Percentiles rank a stretch among this genome's conserved stretches.
phyloP scores from a whole-genome alignment of 805 yeast species.

The Wickerhamomyces hampshirensis region DNA sequence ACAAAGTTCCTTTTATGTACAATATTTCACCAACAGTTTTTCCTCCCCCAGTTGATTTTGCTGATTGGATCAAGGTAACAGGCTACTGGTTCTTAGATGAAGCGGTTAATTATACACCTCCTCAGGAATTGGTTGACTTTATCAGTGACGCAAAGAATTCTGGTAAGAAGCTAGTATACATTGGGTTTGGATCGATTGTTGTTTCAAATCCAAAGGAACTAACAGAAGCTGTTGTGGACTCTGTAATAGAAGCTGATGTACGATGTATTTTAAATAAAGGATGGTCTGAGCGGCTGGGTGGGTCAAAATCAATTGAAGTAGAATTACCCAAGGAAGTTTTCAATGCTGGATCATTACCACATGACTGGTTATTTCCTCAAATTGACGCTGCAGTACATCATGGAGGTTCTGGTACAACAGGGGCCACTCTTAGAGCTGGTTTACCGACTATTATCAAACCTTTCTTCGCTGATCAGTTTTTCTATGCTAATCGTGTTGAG shows the following conservation, averaged over 20 bases:
- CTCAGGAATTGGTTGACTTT: conserved; percentile 51
- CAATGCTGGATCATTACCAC: conserved; percentile 74
- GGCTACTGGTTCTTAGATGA: conserved; percentile 95
- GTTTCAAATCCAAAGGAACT: conserved; percentile 76
- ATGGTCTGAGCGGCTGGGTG: conserved; percentile 76
- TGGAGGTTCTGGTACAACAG: conserved; percentile 97
- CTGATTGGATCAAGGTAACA: conserved; percentile 93
- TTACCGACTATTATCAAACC: conserved; percentile 89
- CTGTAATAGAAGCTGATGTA: conserved; percentile 77
- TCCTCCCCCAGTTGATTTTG: conserved; percentile 90
- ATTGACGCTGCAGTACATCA: conserved; percentile 95
- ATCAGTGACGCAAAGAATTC: conserved; percentile 55
- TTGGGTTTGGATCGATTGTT: conserved; percentile 95
- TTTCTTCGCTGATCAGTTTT: conserved; percentile 94
- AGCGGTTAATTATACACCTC: conserved; percentile 52
- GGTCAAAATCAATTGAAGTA: conserved; percentile 32
- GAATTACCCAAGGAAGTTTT: conserved; percentile 61
- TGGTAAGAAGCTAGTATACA: conserved; percentile 72
- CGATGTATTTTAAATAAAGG: conserved; percentile 88
- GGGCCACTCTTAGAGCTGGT: conserved; percentile 83
- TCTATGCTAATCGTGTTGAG: conserved; percentile 82
- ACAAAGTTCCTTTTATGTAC: conserved; percentile 81
- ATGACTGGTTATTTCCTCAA: conserved; percentile 89
- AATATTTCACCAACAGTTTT: conserved; percentile 84
- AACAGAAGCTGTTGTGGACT: conserved; percentile 72